Percentiles rank a stretch among this genome's conserved stretches.
phyloP scores from a whole-genome alignment of 352 stramenopile genomes.

The Globisporangium megalacanthum region DNA sequence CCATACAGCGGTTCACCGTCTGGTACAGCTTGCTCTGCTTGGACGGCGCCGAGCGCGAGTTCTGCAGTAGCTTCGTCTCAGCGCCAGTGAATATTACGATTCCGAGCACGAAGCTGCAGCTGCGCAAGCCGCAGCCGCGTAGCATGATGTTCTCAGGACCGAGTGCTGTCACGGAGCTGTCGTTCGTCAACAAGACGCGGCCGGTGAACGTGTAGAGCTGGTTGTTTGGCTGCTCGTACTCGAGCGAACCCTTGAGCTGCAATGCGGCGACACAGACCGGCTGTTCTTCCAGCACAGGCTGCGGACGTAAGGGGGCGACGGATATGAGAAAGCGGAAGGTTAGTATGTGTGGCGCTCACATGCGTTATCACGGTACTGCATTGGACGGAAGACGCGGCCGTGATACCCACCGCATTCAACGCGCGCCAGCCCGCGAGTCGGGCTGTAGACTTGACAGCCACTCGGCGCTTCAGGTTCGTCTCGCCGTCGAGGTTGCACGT shows the following conservation, averaged over 20 bases:
- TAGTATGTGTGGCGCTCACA: too few relatives aligned
- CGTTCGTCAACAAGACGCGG: slow-evolving; percentile 25
- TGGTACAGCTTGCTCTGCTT: slow-evolving; percentile 72
- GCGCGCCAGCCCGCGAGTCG: too few relatives aligned
- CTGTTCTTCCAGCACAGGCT: too few relatives aligned
- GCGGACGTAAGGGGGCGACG: too few relatives aligned
- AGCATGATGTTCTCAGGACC: slow-evolving; percentile 78
- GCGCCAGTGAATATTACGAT: slow-evolving; percentile 89
- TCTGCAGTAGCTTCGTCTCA: slow-evolving; percentile 88
- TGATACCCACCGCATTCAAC: too few relatives aligned
- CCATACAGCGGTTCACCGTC: slow-evolving; percentile 64
- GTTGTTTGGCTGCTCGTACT: slow-evolving; percentile 80
- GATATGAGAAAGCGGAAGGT: too few relatives aligned
- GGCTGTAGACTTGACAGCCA: too few relatives aligned
- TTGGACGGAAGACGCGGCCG: too few relatives aligned
- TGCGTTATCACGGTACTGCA: too few relatives aligned
- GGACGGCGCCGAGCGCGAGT: slow-evolving; percentile 49
- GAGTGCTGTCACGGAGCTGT: slow-evolving; percentile 38
- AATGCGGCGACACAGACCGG: too few relatives aligned
- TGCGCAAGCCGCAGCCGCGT: slow-evolving; percentile 63
- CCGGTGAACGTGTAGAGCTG: slow-evolving; percentile 68
- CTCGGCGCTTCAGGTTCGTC: slow-evolving; percentile 90
- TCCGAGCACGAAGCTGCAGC: slow-evolving; percentile 47
- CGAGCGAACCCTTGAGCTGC: slow-evolving; percentile 30
- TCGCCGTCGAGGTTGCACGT: slow-evolving; percentile 93